Base-by-base conservation (phyloP, 495 filamentous ascomycete species). In the Penicillium macrosclerotiorum region DNA sequence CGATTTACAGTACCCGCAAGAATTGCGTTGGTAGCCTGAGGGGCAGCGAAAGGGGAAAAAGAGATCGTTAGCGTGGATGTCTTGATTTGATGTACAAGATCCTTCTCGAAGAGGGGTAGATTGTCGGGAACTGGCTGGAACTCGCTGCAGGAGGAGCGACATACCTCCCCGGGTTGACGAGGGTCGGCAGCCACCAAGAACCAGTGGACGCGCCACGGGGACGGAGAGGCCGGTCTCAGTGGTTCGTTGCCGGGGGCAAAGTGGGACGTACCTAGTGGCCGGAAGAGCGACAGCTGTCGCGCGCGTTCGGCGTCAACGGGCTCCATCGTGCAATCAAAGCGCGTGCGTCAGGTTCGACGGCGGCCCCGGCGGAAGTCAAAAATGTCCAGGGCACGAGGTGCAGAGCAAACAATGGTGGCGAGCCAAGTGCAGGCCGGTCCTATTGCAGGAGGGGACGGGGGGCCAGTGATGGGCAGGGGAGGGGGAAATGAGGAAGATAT, bases 1-100 rank as follows among this genome's bases (percentile, higher is more conserved):
- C 29, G 70, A 72, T 63, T 78, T 78, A 63, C 77, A 80, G 61
- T 80, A 80, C 46, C 77, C 77, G 57, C 77, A 80, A 19, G 67
- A 65, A 44, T 72, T 72, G 31, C 66, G 70, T 51, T 76, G 73
- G 55, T 77, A 77, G 40, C 74, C 74, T 77, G 53, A n/a, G n/a
- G n/a, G n/a, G n/a, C n/a, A n/a, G n/a, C n/a, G n/a, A n/a, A n/a
- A n/a, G n/a, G n/a, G n/a, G n/a, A n/a, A n/a, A n/a, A n/a, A n/a
- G n/a, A n/a, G n/a, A n/a, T n/a, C n/a, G n/a, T n/a, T n/a, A n/a
- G n/a, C n/a, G n/a, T n/a, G n/a, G n/a, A n/a, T n/a, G n/a, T n/a
- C n/a, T n/a, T n/a, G n/a, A n/a, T n/a, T n/a, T n/a, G n/a, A n/a
- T n/a, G n/a, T n/a, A n/a, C n/a, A n/a, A n/a, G n/a, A n/a, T n/a